These are phyloP conservation scores for Linderniella brevidens DNA, from an alignment of 257 asterid genomes.

Conservation along the genomic window DNA sequence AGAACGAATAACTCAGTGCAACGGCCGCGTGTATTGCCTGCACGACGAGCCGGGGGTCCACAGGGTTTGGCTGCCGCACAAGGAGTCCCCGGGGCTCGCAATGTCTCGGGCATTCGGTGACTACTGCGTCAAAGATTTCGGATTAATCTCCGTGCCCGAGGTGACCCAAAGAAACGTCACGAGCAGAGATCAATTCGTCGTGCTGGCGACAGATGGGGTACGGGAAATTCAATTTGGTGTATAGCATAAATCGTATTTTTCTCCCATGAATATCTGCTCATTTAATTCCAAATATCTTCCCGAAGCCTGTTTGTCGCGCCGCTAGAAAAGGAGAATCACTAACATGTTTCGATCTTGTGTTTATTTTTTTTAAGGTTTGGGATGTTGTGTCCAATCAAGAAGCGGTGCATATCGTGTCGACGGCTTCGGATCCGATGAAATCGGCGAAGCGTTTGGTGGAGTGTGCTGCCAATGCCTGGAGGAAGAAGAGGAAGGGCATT, in stretches of 20 bases:
- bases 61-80: slow-evolving; percentile 79
- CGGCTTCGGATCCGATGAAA: slow-evolving; percentile 32
- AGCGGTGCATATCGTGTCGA: slow-evolving; percentile 67
- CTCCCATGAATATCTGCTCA: background rate
- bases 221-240: no score
- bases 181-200: slow-evolving; percentile 52
- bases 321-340: no score
- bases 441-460: slow-evolving; percentile 63
- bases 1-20: slow-evolving; percentile 54
- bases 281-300: background rate
- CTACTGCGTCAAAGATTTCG: slow-evolving; percentile 71
- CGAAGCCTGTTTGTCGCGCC: no score
- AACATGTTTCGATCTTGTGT: background rate
- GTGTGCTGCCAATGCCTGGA: slow-evolving; percentile 64
- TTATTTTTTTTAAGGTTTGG: slow-evolving; percentile 55
- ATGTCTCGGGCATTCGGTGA: slow-evolving; percentile 98
- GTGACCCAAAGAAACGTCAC: slow-evolving; percentile 60
- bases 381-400: slow-evolving; percentile 87
- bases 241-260: no score
- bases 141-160: slow-evolving; percentile 82
- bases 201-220: slow-evolving; percentile 97
- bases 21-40: slow-evolving; percentile 62
- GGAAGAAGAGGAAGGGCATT: slow-evolving; percentile 56
- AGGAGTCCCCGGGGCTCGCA: slow-evolving; percentile 82
- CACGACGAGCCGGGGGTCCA: slow-evolving; percentile 77